Evolutionary conservation across 768 basidiomycete species (phyloP).

Genomic region (Gloeophyllum trabeum): DNA sequence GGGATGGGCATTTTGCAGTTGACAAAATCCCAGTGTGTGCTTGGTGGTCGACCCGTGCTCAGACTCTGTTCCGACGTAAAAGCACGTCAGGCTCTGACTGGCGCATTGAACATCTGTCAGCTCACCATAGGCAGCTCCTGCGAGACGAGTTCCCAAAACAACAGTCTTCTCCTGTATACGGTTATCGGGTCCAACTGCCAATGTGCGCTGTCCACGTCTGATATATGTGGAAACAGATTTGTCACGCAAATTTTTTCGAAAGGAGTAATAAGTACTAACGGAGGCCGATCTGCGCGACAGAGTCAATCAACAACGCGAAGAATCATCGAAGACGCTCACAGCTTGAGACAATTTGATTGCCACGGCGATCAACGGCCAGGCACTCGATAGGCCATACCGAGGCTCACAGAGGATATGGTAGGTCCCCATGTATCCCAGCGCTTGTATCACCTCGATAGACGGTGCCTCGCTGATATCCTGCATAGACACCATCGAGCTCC

Average conservation of each 20-base stretch:
- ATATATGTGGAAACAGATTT: slow-evolving; percentile 3
- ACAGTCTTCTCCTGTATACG: slow-evolving; percentile 22
- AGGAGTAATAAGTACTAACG: slow-evolving; percentile 20
- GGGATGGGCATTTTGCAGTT: slow-evolving; percentile 33
- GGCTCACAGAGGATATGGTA: neutral
- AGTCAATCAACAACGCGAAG: neutral
- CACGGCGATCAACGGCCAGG: slow-evolving; percentile 28
- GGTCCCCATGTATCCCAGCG: slow-evolving; percentile 1
- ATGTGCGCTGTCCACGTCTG: slow-evolving; percentile 30
- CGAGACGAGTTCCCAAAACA: slow-evolving; percentile 31
- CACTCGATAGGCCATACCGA: neutral
- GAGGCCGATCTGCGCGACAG: neutral
- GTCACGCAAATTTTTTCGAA: slow-evolving; percentile 10
- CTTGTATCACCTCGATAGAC: slow-evolving; percentile 18
- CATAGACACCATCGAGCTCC: slow-evolving; percentile 30
- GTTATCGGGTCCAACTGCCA: slow-evolving; percentile 27
- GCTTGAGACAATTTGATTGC: slow-evolving; percentile 43
- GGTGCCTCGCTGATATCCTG: slow-evolving; percentile 40
- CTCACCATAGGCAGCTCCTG: slow-evolving; percentile 26
- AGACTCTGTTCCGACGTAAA: slow-evolving; percentile 9
- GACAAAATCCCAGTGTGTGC: slow-evolving; percentile 18
- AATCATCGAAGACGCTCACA: slow-evolving; percentile 21
- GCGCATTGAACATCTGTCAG: slow-evolving; percentile 1
- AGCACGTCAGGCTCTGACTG: too few species aligned
- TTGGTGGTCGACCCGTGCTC: slow-evolving; percentile 20